Evolutionary conservation across 176 grass and related monocot species (phyloP), one percentile per base, ranked within the genome.

Genomic region (Thinopyrum elongatum): DNA sequence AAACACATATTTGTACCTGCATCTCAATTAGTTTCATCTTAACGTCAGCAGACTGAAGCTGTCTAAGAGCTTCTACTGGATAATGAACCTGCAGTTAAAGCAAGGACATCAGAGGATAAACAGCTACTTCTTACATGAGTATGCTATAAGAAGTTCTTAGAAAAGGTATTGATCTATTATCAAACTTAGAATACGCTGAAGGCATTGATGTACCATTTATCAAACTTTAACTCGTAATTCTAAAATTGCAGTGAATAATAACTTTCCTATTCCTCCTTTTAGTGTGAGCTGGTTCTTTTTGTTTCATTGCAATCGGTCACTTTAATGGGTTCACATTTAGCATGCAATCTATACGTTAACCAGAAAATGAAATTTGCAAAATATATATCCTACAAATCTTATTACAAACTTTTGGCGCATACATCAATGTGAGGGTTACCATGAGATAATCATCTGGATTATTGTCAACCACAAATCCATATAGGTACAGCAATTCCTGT

Each of bases 401-500:
- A 78, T 84, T 63, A 78, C 29, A 46, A 86, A 49, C 70, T 74
- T 49, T 27, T 33, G 75, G 66, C 23, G 58, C 62, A 87, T 59
- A 89, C 15, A 91, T 76, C 31, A 19, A 25, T 80, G 33, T 13
- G 51, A 88, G 55, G 71, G 63, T 84, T 92, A 97, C 94, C 92
- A 97, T 97, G 65, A 98, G 93, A 94, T 86, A 98, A 87, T 98
- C 93, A 86, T 98, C 93, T 80, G 90, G 87, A 80, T 98, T 98
- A 44, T 94, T 92, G 69, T 95, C 96, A 80, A 94, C 46, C 42
- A 98, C 91, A 86, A 95, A 98, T 89, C 96, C 96, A 73, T 98
- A 98, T 30, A 95, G 93, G 85, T 98, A 98, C 21, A 98, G 79
- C 27, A 95, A 59, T 87, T 98, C 95, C 95, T 95, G 95, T 14